A percentile compares a stretch with the other conserved stretches of the same genome.
Conservation (phyloP, 352 stramenopile genomes). For the Peronospora belbahrii region DNA sequence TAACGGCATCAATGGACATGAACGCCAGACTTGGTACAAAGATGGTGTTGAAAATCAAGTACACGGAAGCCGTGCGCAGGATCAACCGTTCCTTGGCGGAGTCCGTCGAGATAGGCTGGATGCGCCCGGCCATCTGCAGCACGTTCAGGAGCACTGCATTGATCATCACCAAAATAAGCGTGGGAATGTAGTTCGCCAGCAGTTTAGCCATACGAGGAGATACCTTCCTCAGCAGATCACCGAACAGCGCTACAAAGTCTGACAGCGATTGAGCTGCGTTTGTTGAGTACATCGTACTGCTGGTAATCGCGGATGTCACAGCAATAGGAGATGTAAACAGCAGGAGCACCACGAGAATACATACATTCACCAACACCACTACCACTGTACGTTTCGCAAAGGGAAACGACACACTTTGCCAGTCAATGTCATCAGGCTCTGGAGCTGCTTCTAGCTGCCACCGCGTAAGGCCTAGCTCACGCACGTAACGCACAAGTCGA, state of each 20-base stretch:
- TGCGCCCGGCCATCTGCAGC: slow-evolving; percentile 67
- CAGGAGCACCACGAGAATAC: slow-evolving; percentile 65
- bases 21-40: slow-evolving; percentile 82
- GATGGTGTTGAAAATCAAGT: slow-evolving; percentile 86
- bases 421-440: slow-evolving; percentile 81
- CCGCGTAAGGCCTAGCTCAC: slow-evolving; percentile 63
- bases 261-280: slow-evolving; percentile 56
- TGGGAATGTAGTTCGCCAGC: slow-evolving; percentile 71
- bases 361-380: slow-evolving; percentile 66
- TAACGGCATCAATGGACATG: slow-evolving; percentile 77
- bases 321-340: slow-evolving; percentile 80
- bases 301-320: slow-evolving; percentile 77
- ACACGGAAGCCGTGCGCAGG: slow-evolving; percentile 64
- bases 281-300: slow-evolving; percentile 52
- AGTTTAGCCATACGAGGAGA: slow-evolving; percentile 79
- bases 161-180: slow-evolving; percentile 83
- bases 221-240: slow-evolving; percentile 44
- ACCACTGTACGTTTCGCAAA: slow-evolving; percentile 70
- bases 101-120: slow-evolving; percentile 79
- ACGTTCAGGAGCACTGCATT: slow-evolving; percentile 83
- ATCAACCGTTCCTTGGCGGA: slow-evolving; percentile 82
- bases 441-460: slow-evolving; percentile 72
- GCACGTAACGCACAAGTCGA: slow-evolving; percentile 62
- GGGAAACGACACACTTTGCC: slow-evolving; percentile 77
- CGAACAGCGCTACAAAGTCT: slow-evolving; percentile 53